Conservation (phyloP, 345 rosid genomes). For the Sisymbrium altissimum region DNA sequence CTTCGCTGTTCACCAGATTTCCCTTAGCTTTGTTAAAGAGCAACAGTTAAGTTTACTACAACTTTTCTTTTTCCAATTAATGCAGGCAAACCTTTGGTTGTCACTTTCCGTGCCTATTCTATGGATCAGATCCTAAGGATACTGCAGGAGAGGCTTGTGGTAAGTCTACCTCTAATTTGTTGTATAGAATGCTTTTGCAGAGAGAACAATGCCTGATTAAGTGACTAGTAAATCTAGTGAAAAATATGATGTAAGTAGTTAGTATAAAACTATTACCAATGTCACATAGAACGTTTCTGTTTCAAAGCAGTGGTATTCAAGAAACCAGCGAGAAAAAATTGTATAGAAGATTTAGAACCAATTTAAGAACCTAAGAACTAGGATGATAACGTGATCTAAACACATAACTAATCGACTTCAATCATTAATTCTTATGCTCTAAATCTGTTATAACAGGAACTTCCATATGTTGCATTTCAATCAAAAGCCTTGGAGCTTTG, state of each 20-base stretch:
- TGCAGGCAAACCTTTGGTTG: constrained; percentile 77
- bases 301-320: background rate
- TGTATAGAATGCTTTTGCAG: background rate
- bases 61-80: background rate
- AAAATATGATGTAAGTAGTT: background rate
- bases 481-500: constrained; percentile 88
- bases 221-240: constrained; percentile 11
- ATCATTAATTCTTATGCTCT: background rate
- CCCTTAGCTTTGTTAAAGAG: background rate
- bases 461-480: constrained; percentile 61
- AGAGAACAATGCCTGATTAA: background rate
- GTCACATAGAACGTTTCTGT: background rate
- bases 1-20: background rate
- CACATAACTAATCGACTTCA: background rate
- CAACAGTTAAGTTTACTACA: background rate
- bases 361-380: background rate
- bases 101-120: constrained; percentile 78
- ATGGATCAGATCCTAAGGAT: constrained; percentile 70
- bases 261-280: background rate
- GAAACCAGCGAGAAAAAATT: background rate
- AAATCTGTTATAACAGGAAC: constrained; percentile 43
- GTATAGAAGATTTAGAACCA: background rate
- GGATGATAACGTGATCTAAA: background rate
- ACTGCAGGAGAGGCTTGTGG: constrained; percentile 80
- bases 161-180: constrained; percentile 28